These are phyloP conservation scores for Begonia masoniana DNA, from an alignment of 306 rosid genomes.

Conservation along the genomic window DNA sequence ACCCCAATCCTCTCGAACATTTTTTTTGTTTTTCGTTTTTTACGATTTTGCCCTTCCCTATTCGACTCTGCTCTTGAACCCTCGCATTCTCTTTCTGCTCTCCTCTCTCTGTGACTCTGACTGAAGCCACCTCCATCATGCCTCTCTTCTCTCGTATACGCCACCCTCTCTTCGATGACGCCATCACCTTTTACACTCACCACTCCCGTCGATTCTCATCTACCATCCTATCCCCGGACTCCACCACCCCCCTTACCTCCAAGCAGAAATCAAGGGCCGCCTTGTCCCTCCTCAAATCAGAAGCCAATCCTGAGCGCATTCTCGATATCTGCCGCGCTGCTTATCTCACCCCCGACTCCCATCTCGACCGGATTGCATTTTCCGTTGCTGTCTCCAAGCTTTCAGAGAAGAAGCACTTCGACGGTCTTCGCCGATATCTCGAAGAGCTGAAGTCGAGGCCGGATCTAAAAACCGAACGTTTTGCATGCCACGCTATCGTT, in stretches of 20 bases:
- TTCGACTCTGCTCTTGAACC: too few relatives aligned
- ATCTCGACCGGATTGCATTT: slow-evolving; percentile 53
- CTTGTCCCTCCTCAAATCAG: slow-evolving; percentile 45
- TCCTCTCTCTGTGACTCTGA: too few relatives aligned
- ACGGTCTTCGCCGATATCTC: slow-evolving; percentile 37
- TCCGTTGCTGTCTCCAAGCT: slow-evolving; percentile 59
- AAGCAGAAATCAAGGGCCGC: slow-evolving; percentile 40
- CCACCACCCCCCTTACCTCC: slow-evolving; percentile 29
- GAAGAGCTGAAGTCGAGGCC: slow-evolving; percentile 43
- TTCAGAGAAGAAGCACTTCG: slow-evolving; percentile 38
- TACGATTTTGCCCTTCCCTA: too few relatives aligned
- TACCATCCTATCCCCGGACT: slow-evolving; percentile 41
- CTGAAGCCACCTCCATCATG: not conserved
- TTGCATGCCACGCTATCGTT: slow-evolving; percentile 42
- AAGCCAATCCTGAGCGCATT: slow-evolving; percentile 52
- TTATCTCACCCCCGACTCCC: slow-evolving; percentile 46
- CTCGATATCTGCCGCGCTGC: slow-evolving; percentile 70
- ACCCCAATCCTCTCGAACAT: too few relatives aligned
- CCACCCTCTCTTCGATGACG: slow-evolving; percentile 8
- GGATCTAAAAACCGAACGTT: slow-evolving; percentile 54
- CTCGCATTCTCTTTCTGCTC: too few relatives aligned
- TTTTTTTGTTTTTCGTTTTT: too few relatives aligned
- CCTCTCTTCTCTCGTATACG: slow-evolving; percentile 48
- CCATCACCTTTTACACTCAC: not conserved
- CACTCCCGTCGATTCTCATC: slow-evolving; percentile 20